Conservation (phyloP, 2,329 filamentous ascomycete genomes). For the Exophiala sideris region DNA sequence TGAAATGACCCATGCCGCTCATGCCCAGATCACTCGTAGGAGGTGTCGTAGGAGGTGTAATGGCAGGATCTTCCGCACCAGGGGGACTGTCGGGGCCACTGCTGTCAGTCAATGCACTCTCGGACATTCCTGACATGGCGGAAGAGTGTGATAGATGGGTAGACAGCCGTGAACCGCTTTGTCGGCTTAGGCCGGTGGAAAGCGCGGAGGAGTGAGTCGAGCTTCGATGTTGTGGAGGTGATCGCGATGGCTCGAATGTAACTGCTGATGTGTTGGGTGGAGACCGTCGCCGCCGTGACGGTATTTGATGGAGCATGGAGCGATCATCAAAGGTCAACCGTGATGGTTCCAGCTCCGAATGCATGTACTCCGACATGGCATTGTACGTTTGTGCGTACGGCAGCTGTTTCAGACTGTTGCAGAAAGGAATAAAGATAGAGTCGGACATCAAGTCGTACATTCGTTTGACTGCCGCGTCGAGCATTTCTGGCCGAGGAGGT, state of each 20-base stretch:
- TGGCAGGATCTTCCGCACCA: constrained; percentile 37
- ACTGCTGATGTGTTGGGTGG: constrained; percentile 30
- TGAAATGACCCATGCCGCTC: constrained; percentile 18
- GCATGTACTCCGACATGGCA: constrained; percentile 40
- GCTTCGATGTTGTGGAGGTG: constrained; percentile 29
- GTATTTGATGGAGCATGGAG: constrained; percentile 15
- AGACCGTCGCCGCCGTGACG: constrained; percentile 21
- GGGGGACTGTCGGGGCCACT: constrained; percentile 43
- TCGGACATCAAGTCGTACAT: constrained; percentile 98
- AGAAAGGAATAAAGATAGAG: constrained; percentile 86
- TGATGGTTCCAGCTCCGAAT: constrained; percentile 33
- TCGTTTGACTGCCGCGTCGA: constrained; percentile 80
- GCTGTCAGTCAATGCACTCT: constrained; percentile 44
- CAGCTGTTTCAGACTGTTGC: constrained; percentile 62
- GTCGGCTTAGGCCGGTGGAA: constrained; percentile 35
- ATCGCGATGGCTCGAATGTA: constrained; percentile 23
- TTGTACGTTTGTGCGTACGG: constrained; percentile 43
- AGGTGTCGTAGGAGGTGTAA: constrained; percentile 52
- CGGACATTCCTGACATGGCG: constrained; percentile 40
- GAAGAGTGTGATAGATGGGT: constrained; percentile 36
- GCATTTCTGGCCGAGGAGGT: constrained; percentile 69
- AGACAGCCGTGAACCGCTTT: constrained; percentile 31
- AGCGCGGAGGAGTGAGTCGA: constrained; percentile 34
- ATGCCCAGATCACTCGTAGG: constrained; percentile 41
- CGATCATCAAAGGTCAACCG: constrained; percentile 30